phyloP scores from a whole-genome alignment of 2,329 filamentous ascomycete species.

The Aaosphaeria arxii region DNA sequence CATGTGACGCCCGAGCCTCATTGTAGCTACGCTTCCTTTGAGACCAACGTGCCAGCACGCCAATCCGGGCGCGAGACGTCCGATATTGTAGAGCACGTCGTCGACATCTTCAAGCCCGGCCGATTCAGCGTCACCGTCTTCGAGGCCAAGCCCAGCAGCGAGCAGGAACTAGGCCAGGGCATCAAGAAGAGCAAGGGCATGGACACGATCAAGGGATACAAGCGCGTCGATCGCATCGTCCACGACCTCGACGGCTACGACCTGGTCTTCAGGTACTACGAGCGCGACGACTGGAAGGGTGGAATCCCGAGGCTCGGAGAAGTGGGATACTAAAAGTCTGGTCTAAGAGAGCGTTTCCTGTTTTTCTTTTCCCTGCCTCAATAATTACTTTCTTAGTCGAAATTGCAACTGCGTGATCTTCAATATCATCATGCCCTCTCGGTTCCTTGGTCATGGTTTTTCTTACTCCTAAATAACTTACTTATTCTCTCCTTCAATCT shows the following conservation, averaged over 20 bases:
- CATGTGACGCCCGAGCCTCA: constrained; percentile 96
- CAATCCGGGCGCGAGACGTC: constrained; percentile 85
- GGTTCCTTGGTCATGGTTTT: too few relatives aligned
- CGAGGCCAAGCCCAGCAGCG: constrained; percentile 69
- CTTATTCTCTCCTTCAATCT: too few relatives aligned
- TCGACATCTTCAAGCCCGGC: constrained; percentile 94
- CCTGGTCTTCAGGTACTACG: constrained; percentile 93
- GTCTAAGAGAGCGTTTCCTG: too few relatives aligned
- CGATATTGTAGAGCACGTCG: constrained; percentile 90
- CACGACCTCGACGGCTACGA: constrained; percentile 98
- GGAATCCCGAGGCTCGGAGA: constrained; percentile 63
- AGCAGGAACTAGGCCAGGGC: constrained; percentile 41
- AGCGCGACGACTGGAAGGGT: constrained; percentile 77
- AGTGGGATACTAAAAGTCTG: constrained; percentile 9
- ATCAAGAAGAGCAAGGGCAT: constrained; percentile 49
- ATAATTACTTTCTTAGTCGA: too few relatives aligned
- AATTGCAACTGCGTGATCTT: too few relatives aligned
- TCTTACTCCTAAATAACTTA: too few relatives aligned
- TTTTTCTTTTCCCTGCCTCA: too few relatives aligned
- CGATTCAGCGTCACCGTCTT: constrained; percentile 97
- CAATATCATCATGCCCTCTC: too few relatives aligned
- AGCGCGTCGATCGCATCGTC: constrained; percentile 88
- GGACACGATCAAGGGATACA: constrained; percentile 82
- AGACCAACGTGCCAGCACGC: constrained; percentile 91
- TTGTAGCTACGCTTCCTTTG: constrained; percentile 96